Evolutionary conservation across 371 early-diverging fungal species (phyloP).

Genomic region (Syncephalis plumigaleata): DNA sequence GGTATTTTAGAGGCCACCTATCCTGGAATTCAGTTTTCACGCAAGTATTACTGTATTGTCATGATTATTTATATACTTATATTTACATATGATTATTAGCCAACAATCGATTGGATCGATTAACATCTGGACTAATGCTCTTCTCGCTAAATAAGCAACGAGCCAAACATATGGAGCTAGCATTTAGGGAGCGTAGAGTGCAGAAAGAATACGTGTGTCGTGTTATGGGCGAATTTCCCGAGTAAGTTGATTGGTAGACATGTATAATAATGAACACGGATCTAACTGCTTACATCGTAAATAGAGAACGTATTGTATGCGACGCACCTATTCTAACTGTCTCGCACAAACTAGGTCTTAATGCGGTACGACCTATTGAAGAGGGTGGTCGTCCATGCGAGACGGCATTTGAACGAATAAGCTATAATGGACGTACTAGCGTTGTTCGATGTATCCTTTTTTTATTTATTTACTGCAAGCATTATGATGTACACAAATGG

Average conservation of each 20-base stretch:
- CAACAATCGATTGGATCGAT: slow-evolving; percentile 76
- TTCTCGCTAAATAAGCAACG: slow-evolving; percentile 40
- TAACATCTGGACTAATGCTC: slow-evolving; percentile 83
- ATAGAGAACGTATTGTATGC: slow-evolving; percentile 33
- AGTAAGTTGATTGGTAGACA: slow-evolving; percentile 18
- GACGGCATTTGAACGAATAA: slow-evolving; percentile 49
- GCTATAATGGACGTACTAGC: slow-evolving; percentile 43
- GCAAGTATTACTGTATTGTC: slow-evolving; percentile 22
- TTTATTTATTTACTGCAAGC: not conserved
- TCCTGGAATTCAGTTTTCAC: no score
- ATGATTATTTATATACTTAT: not conserved
- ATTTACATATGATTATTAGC: slow-evolving; percentile 18
- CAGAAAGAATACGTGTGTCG: slow-evolving; percentile 76
- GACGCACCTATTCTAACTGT: slow-evolving; percentile 66
- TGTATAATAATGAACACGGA: not conserved
- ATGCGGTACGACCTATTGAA: slow-evolving; percentile 39
- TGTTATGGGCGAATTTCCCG: slow-evolving; percentile 76
- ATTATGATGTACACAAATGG: not conserved
- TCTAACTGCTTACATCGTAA: not conserved
- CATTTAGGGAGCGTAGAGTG: slow-evolving; percentile 44
- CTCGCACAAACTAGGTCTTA: slow-evolving; percentile 69
- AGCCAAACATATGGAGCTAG: slow-evolving; percentile 38
- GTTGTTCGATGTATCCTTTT: slow-evolving; percentile 29
- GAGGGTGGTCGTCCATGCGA: slow-evolving; percentile 56
- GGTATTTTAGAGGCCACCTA: slow-evolving; percentile 36